Percentiles rank a stretch among this genome's conserved stretches.
phyloP scores from a whole-genome alignment of 139 green algal species.

The Chlorella ohadii region DNA sequence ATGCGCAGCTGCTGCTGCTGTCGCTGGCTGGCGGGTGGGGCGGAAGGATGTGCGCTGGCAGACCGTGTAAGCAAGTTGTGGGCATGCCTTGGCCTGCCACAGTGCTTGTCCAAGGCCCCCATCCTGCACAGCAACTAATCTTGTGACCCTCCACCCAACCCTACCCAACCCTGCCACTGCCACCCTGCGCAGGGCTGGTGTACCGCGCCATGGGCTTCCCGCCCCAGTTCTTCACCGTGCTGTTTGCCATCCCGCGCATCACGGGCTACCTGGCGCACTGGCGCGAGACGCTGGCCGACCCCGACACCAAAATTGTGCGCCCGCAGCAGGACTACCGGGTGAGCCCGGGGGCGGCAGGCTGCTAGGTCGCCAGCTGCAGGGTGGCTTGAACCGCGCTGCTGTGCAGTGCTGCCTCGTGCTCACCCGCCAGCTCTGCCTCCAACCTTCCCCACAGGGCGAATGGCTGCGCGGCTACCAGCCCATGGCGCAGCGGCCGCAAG shows the following conservation, averaged over 20 bases:
- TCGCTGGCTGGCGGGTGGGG: too few species aligned
- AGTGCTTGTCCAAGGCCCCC: too few species aligned
- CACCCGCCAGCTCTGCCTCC: too few species aligned
- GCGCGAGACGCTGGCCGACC: slow-evolving; percentile 94
- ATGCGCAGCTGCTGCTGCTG: background rate
- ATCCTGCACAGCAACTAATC: too few species aligned
- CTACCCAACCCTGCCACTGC: background rate
- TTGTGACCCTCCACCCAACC: background rate
- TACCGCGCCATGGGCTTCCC: slow-evolving; percentile 97
- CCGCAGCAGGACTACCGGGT: slow-evolving; percentile 97
- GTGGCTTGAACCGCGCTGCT: too few species aligned
- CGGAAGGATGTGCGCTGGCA: too few species aligned
- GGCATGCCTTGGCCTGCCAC: too few species aligned
- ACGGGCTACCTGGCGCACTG: slow-evolving; percentile 97
- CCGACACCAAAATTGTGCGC: slow-evolving; percentile 96
- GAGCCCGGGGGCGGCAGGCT: background rate
- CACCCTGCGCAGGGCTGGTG: slow-evolving; percentile 66
- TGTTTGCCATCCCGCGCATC: slow-evolving; percentile 96
- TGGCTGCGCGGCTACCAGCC: slow-evolving; percentile 89
- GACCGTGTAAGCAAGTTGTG: too few species aligned
- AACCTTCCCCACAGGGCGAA: too few species aligned
- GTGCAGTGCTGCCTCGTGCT: too few species aligned
- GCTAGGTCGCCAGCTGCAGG: too few species aligned
- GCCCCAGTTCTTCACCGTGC: slow-evolving; percentile 98
- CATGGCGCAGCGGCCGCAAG: slow-evolving; percentile 47